Percentiles rank a stretch among this genome's conserved stretches.
Conservation (phyloP, 2,329 filamentous ascomycete genomes). For the Escovopsis sp. region DNA sequence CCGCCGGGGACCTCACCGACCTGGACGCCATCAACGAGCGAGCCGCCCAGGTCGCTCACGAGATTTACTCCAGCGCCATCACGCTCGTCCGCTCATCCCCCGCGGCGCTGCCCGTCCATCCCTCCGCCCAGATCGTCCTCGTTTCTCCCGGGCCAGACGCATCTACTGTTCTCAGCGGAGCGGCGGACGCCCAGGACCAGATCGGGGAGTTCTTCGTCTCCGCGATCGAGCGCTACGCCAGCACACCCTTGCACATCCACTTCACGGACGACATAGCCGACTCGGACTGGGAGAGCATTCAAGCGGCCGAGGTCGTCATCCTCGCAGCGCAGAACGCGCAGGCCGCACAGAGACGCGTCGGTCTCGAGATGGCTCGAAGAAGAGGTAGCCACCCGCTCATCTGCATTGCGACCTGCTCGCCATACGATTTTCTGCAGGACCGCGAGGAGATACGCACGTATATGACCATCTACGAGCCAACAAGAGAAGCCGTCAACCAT, state of each 20-base stretch:
- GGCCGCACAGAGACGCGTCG: slow-evolving; percentile 10
- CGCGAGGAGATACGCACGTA: slow-evolving; percentile 7
- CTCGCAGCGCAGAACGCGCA: slow-evolving; percentile 12
- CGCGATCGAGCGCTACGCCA: not conserved
- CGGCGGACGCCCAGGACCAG: slow-evolving; percentile 9
- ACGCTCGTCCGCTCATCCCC: slow-evolving; percentile 9
- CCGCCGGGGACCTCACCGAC: not conserved
- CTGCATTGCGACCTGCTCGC: slow-evolving; percentile 12
- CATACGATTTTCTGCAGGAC: slow-evolving; percentile 13
- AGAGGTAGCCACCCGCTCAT: slow-evolving; percentile 5
- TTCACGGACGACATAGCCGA: slow-evolving; percentile 1
- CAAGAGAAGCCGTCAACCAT: slow-evolving; percentile 10
- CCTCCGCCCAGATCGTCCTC: slow-evolving; percentile 9
- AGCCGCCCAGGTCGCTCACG: slow-evolving; percentile 6
- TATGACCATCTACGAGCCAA: slow-evolving; percentile 13
- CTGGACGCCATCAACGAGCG: slow-evolving; percentile 7
- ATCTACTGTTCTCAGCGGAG: slow-evolving; percentile 9
- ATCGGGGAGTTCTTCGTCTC: no score
- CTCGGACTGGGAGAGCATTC: slow-evolving; percentile 9
- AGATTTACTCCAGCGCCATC: slow-evolving; percentile 9
- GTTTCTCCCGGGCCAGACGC: slow-evolving; percentile 12
- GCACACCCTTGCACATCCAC: slow-evolving; percentile 1
- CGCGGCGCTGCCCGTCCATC: slow-evolving; percentile 7
- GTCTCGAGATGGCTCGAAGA: slow-evolving; percentile 8
- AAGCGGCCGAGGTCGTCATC: slow-evolving; percentile 10